Evolutionary conservation across 352 stramenopile genomes (phyloP).

Genomic region (Aphanomyces astaci): DNA sequence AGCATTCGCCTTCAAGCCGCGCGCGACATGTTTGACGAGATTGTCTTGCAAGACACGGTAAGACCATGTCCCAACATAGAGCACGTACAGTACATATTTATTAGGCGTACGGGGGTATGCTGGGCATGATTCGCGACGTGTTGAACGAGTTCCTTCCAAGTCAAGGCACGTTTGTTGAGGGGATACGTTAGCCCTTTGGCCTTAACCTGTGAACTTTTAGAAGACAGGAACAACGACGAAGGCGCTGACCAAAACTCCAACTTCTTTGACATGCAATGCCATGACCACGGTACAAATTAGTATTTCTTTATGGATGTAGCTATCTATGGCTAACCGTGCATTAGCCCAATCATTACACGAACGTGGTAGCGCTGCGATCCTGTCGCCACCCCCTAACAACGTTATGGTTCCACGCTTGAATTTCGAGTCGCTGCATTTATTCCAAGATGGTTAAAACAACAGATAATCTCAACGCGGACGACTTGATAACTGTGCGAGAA

Average conservation of each 20-base stretch:
- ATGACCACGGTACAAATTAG: background rate
- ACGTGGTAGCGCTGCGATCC: background rate
- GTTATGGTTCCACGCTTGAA: constrained; percentile 41
- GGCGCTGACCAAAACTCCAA: background rate
- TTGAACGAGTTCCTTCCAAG: constrained; percentile 40
- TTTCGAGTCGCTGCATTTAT: constrained; percentile 41
- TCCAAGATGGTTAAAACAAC: constrained; percentile 34
- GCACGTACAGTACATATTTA: background rate
- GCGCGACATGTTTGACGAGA: constrained; percentile 32
- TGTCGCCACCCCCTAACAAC: constrained; percentile 18
- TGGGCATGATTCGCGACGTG: constrained; percentile 54
- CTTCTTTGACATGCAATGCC: background rate
- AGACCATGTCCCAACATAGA: background rate
- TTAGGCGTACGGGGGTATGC: constrained; percentile 44
- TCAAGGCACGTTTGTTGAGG: constrained; percentile 3
- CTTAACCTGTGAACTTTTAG: background rate
- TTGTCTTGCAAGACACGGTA: constrained; percentile 59
- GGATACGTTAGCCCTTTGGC: background rate
- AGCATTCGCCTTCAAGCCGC: background rate
- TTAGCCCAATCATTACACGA: no score
- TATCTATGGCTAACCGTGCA: background rate
- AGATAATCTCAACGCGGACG: background rate
- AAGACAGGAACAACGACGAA: background rate
- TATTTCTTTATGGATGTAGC: background rate
- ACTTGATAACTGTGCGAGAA: constrained; percentile 37